These are phyloP conservation scores for Mucor irregularis DNA, from an alignment of 371 early-diverging fungal genomes.

Conservation along the genomic window DNA sequence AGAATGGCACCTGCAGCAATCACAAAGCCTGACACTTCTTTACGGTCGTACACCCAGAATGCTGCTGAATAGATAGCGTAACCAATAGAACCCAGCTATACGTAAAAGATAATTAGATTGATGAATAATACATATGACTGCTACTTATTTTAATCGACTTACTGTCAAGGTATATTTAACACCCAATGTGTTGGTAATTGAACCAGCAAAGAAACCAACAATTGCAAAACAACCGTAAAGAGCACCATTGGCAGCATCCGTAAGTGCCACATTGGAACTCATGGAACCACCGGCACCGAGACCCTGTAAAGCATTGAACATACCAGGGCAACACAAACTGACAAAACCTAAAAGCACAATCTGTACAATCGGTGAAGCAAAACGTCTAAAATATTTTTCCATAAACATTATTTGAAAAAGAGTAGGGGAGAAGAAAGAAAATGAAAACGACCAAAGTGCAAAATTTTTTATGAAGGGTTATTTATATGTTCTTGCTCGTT, in stretches of 20 bases:
- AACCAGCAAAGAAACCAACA: slow-evolving; percentile 67
- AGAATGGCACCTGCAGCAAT: slow-evolving; percentile 64
- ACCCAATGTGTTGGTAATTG: slow-evolving; percentile 60
- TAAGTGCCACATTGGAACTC: slow-evolving; percentile 57
- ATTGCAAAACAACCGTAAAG: slow-evolving; percentile 70
- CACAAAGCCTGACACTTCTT: slow-evolving; percentile 45
- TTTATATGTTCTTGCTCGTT: too few relatives aligned
- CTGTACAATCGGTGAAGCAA: slow-evolving; percentile 60
- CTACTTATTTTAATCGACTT: background rate
- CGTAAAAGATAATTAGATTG: background rate
- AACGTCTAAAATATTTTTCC: background rate
- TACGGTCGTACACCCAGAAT: slow-evolving; percentile 52
- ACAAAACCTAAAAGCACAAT: slow-evolving; percentile 72
- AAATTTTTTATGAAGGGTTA: too few relatives aligned
- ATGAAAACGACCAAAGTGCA: too few relatives aligned
- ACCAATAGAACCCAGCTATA: slow-evolving; percentile 48
- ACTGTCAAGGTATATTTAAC: slow-evolving; percentile 51
- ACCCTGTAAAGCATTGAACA: slow-evolving; percentile 59
- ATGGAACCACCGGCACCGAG: slow-evolving; percentile 59
- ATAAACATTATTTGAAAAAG: background rate
- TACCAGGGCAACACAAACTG: slow-evolving; percentile 76
- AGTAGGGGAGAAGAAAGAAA: background rate
- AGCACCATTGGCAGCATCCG: slow-evolving; percentile 69
- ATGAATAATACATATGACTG: background rate
- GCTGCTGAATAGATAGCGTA: slow-evolving; percentile 61